Percentiles rank a stretch among this genome's conserved stretches.
Conservation (phyloP, 768 basidiomycete genomes). For the Xerocomus potaroensis region DNA sequence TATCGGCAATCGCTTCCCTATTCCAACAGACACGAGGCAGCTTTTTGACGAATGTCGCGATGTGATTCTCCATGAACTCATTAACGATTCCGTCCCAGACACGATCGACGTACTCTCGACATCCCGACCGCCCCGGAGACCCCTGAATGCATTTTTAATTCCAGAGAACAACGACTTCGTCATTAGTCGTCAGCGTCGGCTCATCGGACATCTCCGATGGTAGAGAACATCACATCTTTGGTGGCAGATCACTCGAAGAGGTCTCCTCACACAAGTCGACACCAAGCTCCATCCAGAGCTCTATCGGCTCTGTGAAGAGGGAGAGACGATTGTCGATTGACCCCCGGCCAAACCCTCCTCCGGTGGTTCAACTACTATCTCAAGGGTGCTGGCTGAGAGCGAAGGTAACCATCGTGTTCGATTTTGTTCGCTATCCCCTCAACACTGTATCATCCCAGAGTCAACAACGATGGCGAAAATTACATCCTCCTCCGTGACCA, state of each 20-base stretch:
- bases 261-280: conserved; percentile 90
- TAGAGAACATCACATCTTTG: conserved; percentile 93
- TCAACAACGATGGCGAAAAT: conserved; percentile 97
- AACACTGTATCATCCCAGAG: conserved; percentile 44
- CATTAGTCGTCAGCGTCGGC: conserved; percentile 98
- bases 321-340: conserved; percentile 96
- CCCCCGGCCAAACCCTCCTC: conserved; percentile 95
- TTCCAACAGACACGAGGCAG: conserved; percentile 96
- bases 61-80: conserved; percentile 96
- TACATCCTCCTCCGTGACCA: conserved; percentile 96
- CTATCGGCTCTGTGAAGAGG: conserved; percentile 94
- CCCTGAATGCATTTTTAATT: conserved; percentile 96
- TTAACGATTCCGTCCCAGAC: conserved; percentile 99
- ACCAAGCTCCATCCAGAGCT: conserved; percentile 98
- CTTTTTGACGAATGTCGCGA: conserved; percentile 96
- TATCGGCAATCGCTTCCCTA: conserved; percentile 76
- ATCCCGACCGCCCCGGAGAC: conserved; percentile 74
- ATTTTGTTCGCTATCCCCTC: not conserved
- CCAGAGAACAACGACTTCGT: conserved; percentile 99
- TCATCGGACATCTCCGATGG: conserved; percentile 90
- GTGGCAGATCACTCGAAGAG: conserved; percentile 96
- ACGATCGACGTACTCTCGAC: conserved; percentile 99
- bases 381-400: conserved; percentile 89
- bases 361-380: conserved; percentile 99
- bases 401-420: conserved; percentile 46